A percentile compares a stretch with the other conserved stretches of the same genome.
Evolutionary conservation across 257 asterid genomes (phyloP).

Genomic region (Solanum chmielewskii): DNA sequence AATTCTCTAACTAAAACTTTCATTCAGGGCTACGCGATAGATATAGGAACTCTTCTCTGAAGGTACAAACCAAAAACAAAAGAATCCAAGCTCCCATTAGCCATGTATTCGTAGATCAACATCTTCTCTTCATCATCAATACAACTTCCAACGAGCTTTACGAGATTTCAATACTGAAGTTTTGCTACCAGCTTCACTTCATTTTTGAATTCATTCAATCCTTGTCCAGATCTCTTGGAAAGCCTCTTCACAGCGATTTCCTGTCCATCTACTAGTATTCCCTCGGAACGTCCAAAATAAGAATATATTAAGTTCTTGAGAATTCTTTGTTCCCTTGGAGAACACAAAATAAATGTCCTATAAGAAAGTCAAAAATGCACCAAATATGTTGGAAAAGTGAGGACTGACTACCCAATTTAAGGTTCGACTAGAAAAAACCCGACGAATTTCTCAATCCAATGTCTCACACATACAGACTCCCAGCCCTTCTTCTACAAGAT

Average conservation of each 20-base stretch:
- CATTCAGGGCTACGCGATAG: slow-evolving; percentile 5
- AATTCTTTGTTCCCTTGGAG: background rate
- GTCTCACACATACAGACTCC: no score
- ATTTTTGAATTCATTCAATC: slow-evolving; percentile 1
- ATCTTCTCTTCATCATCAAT: slow-evolving; percentile 2
- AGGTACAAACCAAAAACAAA: slow-evolving; percentile 5
- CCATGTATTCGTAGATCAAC: background rate
- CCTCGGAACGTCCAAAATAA: background rate
- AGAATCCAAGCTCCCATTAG: background rate
- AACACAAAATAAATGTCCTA: no score
- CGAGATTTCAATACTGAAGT: slow-evolving; percentile 4
- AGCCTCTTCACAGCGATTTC: slow-evolving; percentile 4
- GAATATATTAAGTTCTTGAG: background rate
- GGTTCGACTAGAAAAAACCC: no score
- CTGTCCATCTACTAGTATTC: background rate
- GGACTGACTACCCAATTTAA: no score
- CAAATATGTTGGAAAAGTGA: no score
- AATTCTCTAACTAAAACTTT: background rate
- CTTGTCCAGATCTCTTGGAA: slow-evolving; percentile 2
- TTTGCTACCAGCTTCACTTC: slow-evolving; percentile 1
- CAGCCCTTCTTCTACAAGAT: no score
- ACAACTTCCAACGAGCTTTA: background rate
- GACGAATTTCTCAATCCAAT: no score
- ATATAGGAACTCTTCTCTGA: background rate
- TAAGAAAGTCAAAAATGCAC: no score